Evolutionary conservation across 768 basidiomycete species (phyloP).

Genomic region (Mycena metata): DNA sequence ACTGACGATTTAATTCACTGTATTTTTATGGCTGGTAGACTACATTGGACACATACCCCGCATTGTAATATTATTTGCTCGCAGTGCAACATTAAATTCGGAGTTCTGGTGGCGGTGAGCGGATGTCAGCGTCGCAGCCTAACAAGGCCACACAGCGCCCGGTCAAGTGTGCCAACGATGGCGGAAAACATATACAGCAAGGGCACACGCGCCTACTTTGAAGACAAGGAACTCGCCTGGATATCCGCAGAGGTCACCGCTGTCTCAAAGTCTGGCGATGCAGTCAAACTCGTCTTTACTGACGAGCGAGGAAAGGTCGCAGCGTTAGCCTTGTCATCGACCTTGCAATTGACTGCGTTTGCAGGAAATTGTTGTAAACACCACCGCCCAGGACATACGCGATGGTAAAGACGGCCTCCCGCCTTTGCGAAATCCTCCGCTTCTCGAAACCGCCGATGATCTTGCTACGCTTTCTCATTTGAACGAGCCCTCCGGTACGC

Average conservation of each 20-base stretch:
- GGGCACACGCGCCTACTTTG: constrained; percentile 92
- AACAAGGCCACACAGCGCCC: constrained; percentile 8
- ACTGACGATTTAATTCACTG: constrained; percentile 35
- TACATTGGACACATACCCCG: constrained; percentile 17
- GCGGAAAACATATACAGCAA: constrained; percentile 94
- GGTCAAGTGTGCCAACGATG: constrained; percentile 58
- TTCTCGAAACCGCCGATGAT: constrained; percentile 97
- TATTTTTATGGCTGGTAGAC: constrained; percentile 26
- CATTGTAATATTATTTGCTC: constrained; percentile 27
- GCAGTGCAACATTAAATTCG: not conserved
- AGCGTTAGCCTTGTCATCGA: constrained; percentile 34
- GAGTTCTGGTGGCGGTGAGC: not conserved
- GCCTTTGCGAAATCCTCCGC: constrained; percentile 95
- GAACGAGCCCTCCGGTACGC: constrained; percentile 93
- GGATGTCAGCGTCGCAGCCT: not conserved
- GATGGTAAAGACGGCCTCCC: constrained; percentile 86
- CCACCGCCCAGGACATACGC: constrained; percentile 84
- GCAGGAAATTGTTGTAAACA: constrained; percentile 85
- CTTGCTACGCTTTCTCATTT: constrained; percentile 97
- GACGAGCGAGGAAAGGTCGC: constrained; percentile 94
- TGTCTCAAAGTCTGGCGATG: constrained; percentile 76
- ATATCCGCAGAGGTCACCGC: constrained; percentile 87
- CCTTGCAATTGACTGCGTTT: constrained; percentile 13
- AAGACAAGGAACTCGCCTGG: constrained; percentile 96
- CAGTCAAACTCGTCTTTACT: constrained; percentile 85